A percentile compares a stretch with the other conserved stretches of the same genome.
Conservation (phyloP, 768 basidiomycete species). For the Suillus clintonianus region DNA sequence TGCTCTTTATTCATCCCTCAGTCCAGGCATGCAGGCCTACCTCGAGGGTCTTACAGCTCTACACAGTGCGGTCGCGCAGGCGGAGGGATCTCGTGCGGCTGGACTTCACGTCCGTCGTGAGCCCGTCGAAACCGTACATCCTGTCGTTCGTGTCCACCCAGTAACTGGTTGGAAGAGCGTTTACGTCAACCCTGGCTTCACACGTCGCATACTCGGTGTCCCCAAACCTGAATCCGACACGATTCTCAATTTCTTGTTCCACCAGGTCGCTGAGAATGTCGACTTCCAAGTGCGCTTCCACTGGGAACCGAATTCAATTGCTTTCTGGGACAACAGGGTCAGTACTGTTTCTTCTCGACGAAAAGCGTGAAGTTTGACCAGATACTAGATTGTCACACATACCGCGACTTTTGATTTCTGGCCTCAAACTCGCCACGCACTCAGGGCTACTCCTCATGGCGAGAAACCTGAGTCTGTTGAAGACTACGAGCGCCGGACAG, state of each 20-base stretch:
- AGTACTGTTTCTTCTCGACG: slow-evolving; percentile 15
- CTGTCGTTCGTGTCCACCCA: slow-evolving; percentile 82
- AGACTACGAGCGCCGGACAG: slow-evolving; percentile 64
- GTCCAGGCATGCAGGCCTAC: slow-evolving; percentile 72
- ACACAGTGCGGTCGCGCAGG: slow-evolving; percentile 78
- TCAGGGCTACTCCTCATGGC: slow-evolving; percentile 80
- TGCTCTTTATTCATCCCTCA: slow-evolving; percentile 82
- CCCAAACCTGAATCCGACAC: slow-evolving; percentile 83
- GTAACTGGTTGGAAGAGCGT: slow-evolving; percentile 84
- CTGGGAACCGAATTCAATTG: slow-evolving; percentile 76
- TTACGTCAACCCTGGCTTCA: slow-evolving; percentile 85
- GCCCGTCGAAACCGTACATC: slow-evolving; percentile 71
- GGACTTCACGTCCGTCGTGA: slow-evolving; percentile 71
- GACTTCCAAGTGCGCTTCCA: slow-evolving; percentile 78
- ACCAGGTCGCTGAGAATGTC: slow-evolving; percentile 65
- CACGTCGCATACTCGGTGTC: slow-evolving; percentile 73
- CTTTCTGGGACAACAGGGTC: slow-evolving; percentile 88
- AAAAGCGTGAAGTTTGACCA: not conserved
- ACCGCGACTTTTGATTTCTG: slow-evolving; percentile 84
- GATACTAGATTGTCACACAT: slow-evolving; percentile 64
- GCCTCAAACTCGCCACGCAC: slow-evolving; percentile 74
- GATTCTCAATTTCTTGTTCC: slow-evolving; percentile 70
- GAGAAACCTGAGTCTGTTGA: slow-evolving; percentile 77
- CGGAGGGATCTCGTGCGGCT: slow-evolving; percentile 70
- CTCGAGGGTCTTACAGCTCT: slow-evolving; percentile 73